Evolutionary conservation across 2,329 filamentous ascomycete species (phyloP).

Genomic region (Ceratocystis diversiconidia): DNA sequence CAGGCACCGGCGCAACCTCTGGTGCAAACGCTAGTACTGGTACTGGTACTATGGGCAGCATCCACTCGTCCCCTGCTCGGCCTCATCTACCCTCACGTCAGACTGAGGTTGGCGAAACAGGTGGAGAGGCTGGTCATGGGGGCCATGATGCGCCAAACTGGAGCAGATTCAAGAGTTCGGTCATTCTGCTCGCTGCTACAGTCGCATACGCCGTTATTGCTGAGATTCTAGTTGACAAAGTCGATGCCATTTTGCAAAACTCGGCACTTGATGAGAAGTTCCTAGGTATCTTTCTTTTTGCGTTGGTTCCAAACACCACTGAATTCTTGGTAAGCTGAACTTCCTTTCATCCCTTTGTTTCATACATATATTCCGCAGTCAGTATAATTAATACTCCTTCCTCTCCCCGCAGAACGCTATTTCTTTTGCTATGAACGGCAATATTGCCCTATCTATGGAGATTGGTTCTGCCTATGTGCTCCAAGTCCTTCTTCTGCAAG

Average conservation of each 20-base stretch:
- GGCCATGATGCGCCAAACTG: constrained; percentile 98
- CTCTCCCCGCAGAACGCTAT: constrained; percentile 62
- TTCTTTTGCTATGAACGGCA: constrained; percentile 98
- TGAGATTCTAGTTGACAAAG: constrained; percentile 91
- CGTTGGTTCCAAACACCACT: constrained; percentile 92
- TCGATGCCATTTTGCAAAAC: constrained; percentile 86
- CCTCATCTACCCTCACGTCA: constrained; percentile 7
- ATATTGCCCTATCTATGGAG: constrained; percentile 97
- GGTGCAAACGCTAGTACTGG: not conserved
- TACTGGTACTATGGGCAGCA: not conserved
- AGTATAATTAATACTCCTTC: constrained; percentile 18
- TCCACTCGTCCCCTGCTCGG: not conserved
- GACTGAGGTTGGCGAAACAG: constrained; percentile 24
- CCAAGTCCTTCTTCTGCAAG: constrained; percentile 88
- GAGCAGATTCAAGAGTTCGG: constrained; percentile 77
- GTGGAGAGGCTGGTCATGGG: constrained; percentile 36
- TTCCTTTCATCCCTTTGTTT: constrained; percentile 14
- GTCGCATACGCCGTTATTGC: constrained; percentile 92
- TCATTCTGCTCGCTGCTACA: constrained; percentile 80
- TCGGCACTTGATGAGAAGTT: constrained; percentile 95
- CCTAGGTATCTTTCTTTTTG: constrained; percentile 88
- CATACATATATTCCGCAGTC: not conserved
- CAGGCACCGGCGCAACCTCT: not conserved
- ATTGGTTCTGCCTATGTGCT: constrained; percentile 95
- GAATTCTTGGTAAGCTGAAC: constrained; percentile 66